Evolutionary conservation across 768 basidiomycete species (phyloP), one percentile per base, ranked within the genome.

Genomic region (Leccinum incarnatum): DNA sequence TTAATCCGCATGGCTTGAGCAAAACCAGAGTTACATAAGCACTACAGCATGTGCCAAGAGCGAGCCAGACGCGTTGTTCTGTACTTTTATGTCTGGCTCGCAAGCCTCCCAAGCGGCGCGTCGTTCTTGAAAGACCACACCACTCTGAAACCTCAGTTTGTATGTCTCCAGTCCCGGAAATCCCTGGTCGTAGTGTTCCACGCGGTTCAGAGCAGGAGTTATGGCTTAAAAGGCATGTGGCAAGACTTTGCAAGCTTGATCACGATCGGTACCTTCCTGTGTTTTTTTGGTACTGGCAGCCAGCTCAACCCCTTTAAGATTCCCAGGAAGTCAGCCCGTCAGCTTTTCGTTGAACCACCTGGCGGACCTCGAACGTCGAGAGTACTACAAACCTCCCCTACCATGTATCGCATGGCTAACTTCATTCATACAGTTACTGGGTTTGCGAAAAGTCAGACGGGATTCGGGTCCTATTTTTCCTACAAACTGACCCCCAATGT

Each of bases 401-500:
- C 19, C 52, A 30, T 17, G 9, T 51, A 42, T 48, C 48, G 17
- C 57, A 53, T 42, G 55, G 53, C 63, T 64, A 40, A 74, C 32
- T 51, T 21, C 61, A 55, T 51, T 51, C 50, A 32, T 27, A 50
- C 69, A 98, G 95, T 70, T 99, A 91, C 74, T 99, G 96, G 96
- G 97, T 99, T 46, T 97, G 95, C 76, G 97, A 99, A 78, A 98
- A 98, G 78, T 96, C 93, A 12, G 97, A 98, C 69, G 97, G 97
- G 12, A 72, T 99, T 53, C 86, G 97, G 36, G 91, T 98, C 42
- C 78, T 99, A 29, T 83, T 98, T 53, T 76, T 96, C 58, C 81
- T 98, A 52, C 77, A 82, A 71, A 81, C 87, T 53, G 79, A 89
- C 77, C 66, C 75, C 51, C 64, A 73, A 34, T 65, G 80, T 54